These are phyloP conservation scores for Cryomyces minteri DNA, from an alignment of 495 filamentous ascomycete species.

Conservation along the genomic window DNA sequence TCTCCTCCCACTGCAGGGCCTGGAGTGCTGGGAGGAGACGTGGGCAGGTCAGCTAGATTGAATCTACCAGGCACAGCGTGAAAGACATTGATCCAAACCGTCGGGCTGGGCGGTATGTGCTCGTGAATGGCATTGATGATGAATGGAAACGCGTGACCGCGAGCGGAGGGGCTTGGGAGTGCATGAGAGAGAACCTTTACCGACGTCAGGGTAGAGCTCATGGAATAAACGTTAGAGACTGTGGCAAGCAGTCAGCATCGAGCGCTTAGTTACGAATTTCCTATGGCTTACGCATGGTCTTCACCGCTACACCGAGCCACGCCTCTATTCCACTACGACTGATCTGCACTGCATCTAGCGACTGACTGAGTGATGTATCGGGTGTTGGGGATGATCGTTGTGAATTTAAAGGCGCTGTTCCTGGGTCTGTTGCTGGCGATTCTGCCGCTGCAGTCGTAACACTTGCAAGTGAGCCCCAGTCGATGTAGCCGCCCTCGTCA, in stretches of 20 bases:
- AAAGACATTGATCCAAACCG: slow-evolving; percentile 40
- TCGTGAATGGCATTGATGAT: slow-evolving; percentile 37
- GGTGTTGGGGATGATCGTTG: background rate
- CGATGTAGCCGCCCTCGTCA: slow-evolving; percentile 9
- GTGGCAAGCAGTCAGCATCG: background rate
- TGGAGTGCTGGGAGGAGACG: slow-evolving; percentile 40
- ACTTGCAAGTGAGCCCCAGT: slow-evolving; percentile 11
- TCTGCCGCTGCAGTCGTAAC: slow-evolving; percentile 9
- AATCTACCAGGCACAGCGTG: slow-evolving; percentile 45
- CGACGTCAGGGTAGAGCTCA: slow-evolving; percentile 13
- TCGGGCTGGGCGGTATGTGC: slow-evolving; percentile 25
- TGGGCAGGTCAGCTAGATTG: slow-evolving; percentile 40
- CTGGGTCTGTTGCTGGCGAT: slow-evolving; percentile 13
- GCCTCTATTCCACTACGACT: background rate
- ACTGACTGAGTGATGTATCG: background rate
- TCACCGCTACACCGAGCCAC: background rate
- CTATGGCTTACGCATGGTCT: slow-evolving; percentile 2
- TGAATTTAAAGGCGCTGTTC: background rate
- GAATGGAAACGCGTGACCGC: slow-evolving; percentile 30
- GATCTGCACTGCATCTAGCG: slow-evolving; percentile 1
- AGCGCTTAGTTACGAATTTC: background rate
- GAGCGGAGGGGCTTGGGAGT: slow-evolving; percentile 36
- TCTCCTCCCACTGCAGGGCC: slow-evolving; percentile 28
- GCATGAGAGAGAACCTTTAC: slow-evolving; percentile 43
- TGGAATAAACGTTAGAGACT: background rate